Evolutionary conservation across 352 stramenopile genomes (phyloP), one percentile per base, ranked within the genome.

Genomic region (Phytophthora ramorum): DNA sequence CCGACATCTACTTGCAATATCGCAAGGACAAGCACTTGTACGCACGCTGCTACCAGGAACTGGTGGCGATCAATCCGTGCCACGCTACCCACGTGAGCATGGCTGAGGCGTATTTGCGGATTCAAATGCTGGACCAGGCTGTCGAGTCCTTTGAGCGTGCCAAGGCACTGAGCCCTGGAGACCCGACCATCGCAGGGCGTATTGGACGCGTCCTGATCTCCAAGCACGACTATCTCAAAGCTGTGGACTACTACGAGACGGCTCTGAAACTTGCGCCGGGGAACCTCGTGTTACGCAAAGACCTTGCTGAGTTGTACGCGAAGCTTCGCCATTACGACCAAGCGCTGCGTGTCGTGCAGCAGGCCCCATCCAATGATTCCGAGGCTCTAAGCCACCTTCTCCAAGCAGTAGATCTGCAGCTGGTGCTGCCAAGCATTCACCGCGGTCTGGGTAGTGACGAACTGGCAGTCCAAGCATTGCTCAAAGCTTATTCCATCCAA

Each of bases 141-240:
- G 89, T 93, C 48, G 83, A 93, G 9, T 89, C 82, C 16, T 93
- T 93, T 52, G 74, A 83, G n/a, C 73, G 78, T 0, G 87, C 87
- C 0, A 76, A 79, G 7, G 68, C 68, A 20, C 56, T 93, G 5
- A 89, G 69, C 54, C 85, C 85, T 3, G 81, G 78, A 26, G 85
- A 95, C 47, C 78, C 87, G 16, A 90, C 81, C 7, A 82, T 98
- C 9, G 89, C 89, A 2, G 81, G 83, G 0, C 87, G 89, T 30
- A 97, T 98, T 32, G 95, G 93, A 32, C 86, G 90, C 28, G 92
- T 97, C 13, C 77, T 98, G 19, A 89, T 98, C 56, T 84, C 90
- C 28, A 98, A 96, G 57, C 95, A 98, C 67, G 92, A 98, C 75
- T 98, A 98, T 69, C 61, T 91, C 50, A 90, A 95, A 57, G 95